A percentile compares a stretch with the other conserved stretches of the same genome.
Evolutionary conservation across 75 land plant genomes (phyloP).

Genomic region (Pseudotsuga menziesii): DNA sequence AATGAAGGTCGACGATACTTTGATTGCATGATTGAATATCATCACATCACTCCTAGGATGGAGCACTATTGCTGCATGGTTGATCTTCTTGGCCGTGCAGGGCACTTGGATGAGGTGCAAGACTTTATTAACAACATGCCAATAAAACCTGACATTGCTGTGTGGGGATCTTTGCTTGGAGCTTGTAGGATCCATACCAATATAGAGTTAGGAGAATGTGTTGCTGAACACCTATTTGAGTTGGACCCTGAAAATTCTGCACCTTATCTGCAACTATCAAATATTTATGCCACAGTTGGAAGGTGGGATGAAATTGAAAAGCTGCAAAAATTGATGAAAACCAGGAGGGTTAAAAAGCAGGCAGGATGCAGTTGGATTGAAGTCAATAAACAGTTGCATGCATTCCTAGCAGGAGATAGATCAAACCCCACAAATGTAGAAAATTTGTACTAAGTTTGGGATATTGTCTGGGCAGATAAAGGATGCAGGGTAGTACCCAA

Average conservation of each 20-base stretch:
- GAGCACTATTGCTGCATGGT: constrained; percentile 25
- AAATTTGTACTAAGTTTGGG: neutral
- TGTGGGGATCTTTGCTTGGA: constrained; percentile 20
- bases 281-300: constrained; percentile 14
- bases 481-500: too few relatives aligned
- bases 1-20: constrained; percentile 14
- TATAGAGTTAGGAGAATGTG: constrained; percentile 5
- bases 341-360: constrained; percentile 9
- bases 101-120: constrained; percentile 14
- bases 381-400: constrained; percentile 14
- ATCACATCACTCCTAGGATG: constrained; percentile 14
- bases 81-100: constrained; percentile 30
- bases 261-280: constrained; percentile 24
- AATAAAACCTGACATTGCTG: constrained; percentile 1
- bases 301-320: constrained; percentile 16
- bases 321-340: constrained; percentile 19
- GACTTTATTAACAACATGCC: constrained; percentile 21
- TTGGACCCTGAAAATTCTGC: constrained; percentile 24
- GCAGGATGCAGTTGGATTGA: constrained; percentile 33
- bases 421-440: neutral
- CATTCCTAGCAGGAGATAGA: constrained; percentile 14
- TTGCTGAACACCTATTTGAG: constrained; percentile 11
- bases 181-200: constrained; percentile 22
- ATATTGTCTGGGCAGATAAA: too few relatives aligned
- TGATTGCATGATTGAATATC: constrained; percentile 10